Evolutionary conservation across 805 yeast species (phyloP).

Genomic region (Yarrowia hollandica): DNA sequence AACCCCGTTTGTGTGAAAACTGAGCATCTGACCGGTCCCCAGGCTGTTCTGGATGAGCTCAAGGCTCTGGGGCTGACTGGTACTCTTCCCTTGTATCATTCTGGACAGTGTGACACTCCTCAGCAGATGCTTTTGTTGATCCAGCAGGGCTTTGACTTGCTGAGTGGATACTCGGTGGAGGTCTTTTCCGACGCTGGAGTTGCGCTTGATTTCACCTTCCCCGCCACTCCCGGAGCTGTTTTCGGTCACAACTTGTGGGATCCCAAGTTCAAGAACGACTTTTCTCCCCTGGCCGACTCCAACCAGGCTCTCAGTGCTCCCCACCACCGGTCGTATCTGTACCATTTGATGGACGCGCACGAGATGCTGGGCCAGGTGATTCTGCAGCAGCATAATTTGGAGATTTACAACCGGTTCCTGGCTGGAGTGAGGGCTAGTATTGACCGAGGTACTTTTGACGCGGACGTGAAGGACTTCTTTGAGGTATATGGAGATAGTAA

Average conservation of each 20-base stretch:
- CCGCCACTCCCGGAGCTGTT: constrained; percentile 30
- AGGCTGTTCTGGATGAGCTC: constrained; percentile 14
- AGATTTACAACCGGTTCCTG: constrained; percentile 39
- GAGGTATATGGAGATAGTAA: constrained; percentile 34
- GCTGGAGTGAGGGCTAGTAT: constrained; percentile 40
- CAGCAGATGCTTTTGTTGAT: constrained; percentile 41
- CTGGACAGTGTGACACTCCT: constrained; percentile 38
- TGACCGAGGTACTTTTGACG: constrained; percentile 38
- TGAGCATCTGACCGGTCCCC: constrained; percentile 19
- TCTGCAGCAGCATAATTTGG: constrained; percentile 45
- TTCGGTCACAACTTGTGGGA: constrained; percentile 41
- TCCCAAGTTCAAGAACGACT: constrained; percentile 38
- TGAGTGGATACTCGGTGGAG: constrained; percentile 39
- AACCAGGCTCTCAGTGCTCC: constrained; percentile 34
- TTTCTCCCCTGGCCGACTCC: constrained; percentile 36
- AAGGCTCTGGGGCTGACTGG: not conserved
- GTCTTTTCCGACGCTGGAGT: constrained; percentile 43
- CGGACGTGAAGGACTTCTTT: constrained; percentile 32
- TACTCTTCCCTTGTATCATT: constrained; percentile 4
- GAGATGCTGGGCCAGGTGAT: constrained; percentile 49
- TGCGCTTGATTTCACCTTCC: constrained; percentile 41
- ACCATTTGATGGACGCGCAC: constrained; percentile 45
- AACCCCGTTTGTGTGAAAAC: constrained; percentile 12
- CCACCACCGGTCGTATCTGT: constrained; percentile 46
- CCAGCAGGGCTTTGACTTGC: constrained; percentile 42